Evolutionary conservation across 768 basidiomycete genomes (phyloP).

Genomic region (Daedaleopsis sinensis): DNA sequence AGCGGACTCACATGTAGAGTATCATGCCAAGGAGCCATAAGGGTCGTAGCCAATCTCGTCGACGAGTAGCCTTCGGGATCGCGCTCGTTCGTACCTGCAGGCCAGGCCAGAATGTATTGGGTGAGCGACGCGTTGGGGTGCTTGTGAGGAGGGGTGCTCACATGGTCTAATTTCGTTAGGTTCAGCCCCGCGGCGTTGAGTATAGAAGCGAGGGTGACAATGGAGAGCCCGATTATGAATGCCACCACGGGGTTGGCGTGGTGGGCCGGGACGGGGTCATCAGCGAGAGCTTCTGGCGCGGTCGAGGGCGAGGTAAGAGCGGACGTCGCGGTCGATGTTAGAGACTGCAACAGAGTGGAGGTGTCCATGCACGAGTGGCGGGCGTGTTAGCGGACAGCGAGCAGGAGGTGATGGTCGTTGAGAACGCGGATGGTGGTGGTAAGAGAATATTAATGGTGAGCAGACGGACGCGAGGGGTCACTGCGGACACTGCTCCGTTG

Average conservation of each 20-base stretch:
- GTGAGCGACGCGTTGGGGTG: neutral
- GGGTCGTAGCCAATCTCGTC: conserved; percentile 79
- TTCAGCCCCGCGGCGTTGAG: conserved; percentile 93
- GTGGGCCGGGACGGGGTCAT: conserved; percentile 35
- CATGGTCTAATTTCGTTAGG: conserved; percentile 92
- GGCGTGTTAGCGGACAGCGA: neutral
- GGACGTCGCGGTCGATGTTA: conserved; percentile 6
- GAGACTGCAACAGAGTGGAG: neutral
- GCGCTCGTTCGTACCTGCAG: conserved; percentile 67
- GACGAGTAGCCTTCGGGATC: conserved; percentile 75
- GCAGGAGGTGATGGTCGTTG: neutral
- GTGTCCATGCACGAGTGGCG: conserved; percentile 14
- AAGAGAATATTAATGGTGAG: too few species aligned
- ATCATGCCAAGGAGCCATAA: conserved; percentile 92
- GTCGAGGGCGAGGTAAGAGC: neutral
- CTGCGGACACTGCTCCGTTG: conserved; percentile 1
- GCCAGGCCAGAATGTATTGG: too few species aligned
- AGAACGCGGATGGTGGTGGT: conserved; percentile 6
- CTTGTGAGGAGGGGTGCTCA: conserved; percentile 11
- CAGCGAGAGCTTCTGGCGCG: conserved; percentile 1
- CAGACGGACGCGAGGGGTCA: neutral
- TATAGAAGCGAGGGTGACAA: conserved; percentile 83
- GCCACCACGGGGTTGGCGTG: conserved; percentile 62
- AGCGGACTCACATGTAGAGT: conserved; percentile 80
- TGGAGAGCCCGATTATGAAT: conserved; percentile 85